Percentiles rank a stretch among this genome's conserved stretches.
These are phyloP conservation scores for Apiospora kogelbergensis DNA, from an alignment of 2,329 filamentous ascomycete genomes.

Conservation along the genomic window DNA sequence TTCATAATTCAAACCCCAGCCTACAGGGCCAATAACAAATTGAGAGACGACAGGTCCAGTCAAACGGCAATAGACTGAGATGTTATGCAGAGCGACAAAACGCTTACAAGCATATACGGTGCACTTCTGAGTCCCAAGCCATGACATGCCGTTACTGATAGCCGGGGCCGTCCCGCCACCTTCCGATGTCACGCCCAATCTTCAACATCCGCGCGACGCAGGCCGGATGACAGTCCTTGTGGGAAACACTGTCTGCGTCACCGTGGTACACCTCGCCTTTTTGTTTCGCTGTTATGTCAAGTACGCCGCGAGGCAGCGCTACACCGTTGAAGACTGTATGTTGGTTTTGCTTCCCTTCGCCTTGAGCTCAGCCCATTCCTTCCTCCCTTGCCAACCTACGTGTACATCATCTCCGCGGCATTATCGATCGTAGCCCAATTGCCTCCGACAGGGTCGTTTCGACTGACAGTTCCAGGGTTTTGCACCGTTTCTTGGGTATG, in stretches of 20 bases:
- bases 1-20: not conserved
- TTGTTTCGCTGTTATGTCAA: slow-evolving; percentile 20
- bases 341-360: not conserved
- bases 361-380: not conserved
- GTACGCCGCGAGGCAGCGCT: slow-evolving; percentile 9
- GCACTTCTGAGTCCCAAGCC: not conserved
- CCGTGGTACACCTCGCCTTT: slow-evolving; percentile 14
- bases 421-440: not conserved
- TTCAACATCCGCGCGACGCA: not conserved
- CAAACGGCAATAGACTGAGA: not conserved
- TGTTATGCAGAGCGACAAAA: not conserved
- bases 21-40: not conserved
- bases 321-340: slow-evolving; percentile 16
- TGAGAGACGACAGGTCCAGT: not conserved
- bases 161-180: not conserved
- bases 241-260: slow-evolving; percentile 17
- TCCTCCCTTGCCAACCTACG: not conserved
- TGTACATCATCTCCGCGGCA: not conserved
- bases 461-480: slow-evolving; percentile 10
- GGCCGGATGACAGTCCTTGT: slow-evolving; percentile 14
- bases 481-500: slow-evolving; percentile 18
- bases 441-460: no score
- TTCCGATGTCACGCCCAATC: not conserved
- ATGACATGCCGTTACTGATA: not conserved
- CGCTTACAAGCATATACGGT: not conserved